phyloP scores from a whole-genome alignment of 371 early-diverging fungal species.

The Actinomortierella wolfii region DNA sequence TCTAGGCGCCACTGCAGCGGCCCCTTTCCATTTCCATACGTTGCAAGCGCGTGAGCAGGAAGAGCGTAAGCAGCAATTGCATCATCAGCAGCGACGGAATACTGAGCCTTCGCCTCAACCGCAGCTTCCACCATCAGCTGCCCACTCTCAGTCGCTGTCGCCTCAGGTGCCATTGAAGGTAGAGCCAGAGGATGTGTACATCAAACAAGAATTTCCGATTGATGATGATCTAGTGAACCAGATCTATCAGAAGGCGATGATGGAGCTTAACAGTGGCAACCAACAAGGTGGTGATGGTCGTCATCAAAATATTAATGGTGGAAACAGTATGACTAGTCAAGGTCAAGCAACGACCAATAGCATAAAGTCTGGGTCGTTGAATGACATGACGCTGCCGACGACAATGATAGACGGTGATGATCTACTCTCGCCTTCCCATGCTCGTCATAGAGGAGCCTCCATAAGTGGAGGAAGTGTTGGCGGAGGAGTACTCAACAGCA shows the following conservation, averaged over 20 bases:
- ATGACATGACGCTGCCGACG: conserved; percentile 36
- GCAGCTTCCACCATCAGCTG: not conserved
- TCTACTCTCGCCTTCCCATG: too few species aligned
- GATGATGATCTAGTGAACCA: conserved; percentile 39
- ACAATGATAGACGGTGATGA: conserved; percentile 22
- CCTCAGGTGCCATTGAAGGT: conserved; percentile 3
- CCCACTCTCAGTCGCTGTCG: conserved; percentile 2
- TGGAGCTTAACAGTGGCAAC: conserved; percentile 21
- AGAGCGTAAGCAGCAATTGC: conserved; percentile 16
- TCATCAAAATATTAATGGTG: conserved; percentile 8
- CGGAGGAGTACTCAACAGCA: too few species aligned
- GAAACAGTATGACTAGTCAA: conserved; percentile 2
- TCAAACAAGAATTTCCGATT: conserved; percentile 45
- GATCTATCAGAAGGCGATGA: conserved; percentile 40
- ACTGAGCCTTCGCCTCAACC: conserved; percentile 2
- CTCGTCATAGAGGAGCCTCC: too few species aligned
- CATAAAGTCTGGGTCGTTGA: conserved; percentile 22
- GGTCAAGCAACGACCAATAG: conserved; percentile 13
- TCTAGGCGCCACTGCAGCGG: conserved; percentile 11
- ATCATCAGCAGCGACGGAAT: not conserved
- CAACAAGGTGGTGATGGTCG: not conserved
- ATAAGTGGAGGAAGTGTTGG: too few species aligned
- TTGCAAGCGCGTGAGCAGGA: conserved; percentile 32
- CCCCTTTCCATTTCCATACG: conserved; percentile 29
- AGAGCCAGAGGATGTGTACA: conserved; percentile 18